Evolutionary conservation across 345 rosid genomes (phyloP).

Genomic region (Hevea brasiliensis): DNA sequence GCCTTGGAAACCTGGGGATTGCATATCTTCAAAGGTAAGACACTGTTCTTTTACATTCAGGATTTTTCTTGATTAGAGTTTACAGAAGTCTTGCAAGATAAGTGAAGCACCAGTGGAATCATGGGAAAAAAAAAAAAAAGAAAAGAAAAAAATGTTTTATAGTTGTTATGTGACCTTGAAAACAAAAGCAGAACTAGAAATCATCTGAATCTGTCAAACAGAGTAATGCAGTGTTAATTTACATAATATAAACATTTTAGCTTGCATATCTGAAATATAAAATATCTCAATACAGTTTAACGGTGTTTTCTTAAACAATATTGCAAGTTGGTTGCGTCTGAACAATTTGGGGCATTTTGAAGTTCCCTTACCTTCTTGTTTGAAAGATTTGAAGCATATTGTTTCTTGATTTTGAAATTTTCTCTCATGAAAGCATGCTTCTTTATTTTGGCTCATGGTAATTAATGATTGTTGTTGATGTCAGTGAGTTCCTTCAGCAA

Average conservation of each 20-base stretch:
- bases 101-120: not conserved
- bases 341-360: not conserved
- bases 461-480: not conserved
- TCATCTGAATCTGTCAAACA: not conserved
- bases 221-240: not conserved
- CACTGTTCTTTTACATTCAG: not conserved
- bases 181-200: slow-evolving; percentile 1
- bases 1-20: slow-evolving; percentile 89
- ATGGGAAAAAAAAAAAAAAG: not conserved
- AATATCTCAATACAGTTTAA: not conserved
- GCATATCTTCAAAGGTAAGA: slow-evolving; percentile 83
- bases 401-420: not conserved
- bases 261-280: not conserved
- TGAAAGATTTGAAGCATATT: not conserved
- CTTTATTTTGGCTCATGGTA: not conserved
- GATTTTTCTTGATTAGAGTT: not conserved
- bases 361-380: not conserved
- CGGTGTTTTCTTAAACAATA: not conserved
- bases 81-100: not conserved
- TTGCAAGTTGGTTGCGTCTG: not conserved
- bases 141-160: slow-evolving; percentile 12
- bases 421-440: not conserved
- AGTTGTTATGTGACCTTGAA: not conserved
- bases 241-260: not conserved
- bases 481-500: not conserved